phyloP scores from a whole-genome alignment of 345 rosid species.

The Eucalyptus dawsonii region DNA sequence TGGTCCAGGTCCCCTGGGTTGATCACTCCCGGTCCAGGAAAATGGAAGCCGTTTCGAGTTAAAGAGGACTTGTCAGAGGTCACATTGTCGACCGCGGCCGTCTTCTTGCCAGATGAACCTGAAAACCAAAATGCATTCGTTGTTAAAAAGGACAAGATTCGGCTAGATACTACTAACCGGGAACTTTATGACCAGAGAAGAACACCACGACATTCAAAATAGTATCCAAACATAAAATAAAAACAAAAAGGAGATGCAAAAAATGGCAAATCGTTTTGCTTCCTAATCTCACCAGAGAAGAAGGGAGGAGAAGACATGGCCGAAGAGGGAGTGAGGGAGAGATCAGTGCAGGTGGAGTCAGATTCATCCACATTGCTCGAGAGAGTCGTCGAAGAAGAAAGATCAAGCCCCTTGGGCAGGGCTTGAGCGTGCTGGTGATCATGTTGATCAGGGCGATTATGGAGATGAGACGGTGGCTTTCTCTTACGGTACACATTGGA shows the following conservation, averaged over 20 bases:
- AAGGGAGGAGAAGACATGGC: neutral
- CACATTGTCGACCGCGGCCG: neutral
- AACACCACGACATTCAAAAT: neutral
- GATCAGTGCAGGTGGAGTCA: neutral
- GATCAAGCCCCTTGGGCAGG: neutral
- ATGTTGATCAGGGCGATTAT: neutral
- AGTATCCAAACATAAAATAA: no score
- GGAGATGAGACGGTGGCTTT: neutral
- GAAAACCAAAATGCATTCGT: neutral
- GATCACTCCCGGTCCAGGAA: neutral
- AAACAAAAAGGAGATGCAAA: neutral
- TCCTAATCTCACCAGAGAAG: neutral
- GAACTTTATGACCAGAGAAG: neutral
- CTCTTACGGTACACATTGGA: neutral
- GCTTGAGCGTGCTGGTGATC: neutral
- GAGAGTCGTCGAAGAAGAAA: neutral
- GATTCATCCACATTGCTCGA: slow-evolving; percentile 1
- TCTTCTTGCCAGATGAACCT: neutral
- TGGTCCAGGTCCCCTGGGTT: neutral
- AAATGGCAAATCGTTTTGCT: neutral
- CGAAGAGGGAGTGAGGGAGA: slow-evolving; percentile 1
- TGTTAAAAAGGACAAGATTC: neutral
- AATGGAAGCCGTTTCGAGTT: neutral
- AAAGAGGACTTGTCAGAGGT: neutral
- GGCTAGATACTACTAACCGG: neutral